Base-by-base conservation (phyloP, 352 stramenopile species). In the Phytophthora pini region DNA sequence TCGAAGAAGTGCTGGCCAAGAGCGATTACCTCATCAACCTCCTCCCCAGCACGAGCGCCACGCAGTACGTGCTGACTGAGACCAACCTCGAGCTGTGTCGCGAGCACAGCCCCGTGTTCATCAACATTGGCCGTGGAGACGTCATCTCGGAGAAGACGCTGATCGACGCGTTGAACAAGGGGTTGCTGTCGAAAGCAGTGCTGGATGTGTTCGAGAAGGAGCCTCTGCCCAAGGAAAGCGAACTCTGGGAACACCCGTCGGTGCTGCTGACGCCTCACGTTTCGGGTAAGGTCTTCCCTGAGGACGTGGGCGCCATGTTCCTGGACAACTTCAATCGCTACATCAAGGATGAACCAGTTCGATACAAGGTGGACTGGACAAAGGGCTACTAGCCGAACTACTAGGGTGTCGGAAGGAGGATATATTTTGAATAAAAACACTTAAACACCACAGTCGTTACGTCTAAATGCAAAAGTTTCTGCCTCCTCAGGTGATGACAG, bases 101-200 rank as follows among this genome's bases (percentile, higher is more conserved):
- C 0, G 56, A 57, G 26, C 77, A 76, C 62, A 68, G 81, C 61
- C 85, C 88, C 15, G 81, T 95, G 50, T 87, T 97, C 54, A 81
- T 97, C 66, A 97, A 97, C 68, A 87, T 94, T 53, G 90, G 90
- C 4, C 82, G 89, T 44, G 90, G 90, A 11, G 89, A 97, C 60
- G 70, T 97, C 4, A 80, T 95, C 49, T 63, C 67, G 20, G 85
- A 95, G 61, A 44, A 43, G 29, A 67, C 68, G 40, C 65, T 97
- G 49, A 3, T 97, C 26, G 24, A 67, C 5, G 80, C 87, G 38
- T 70, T 97, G 20, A 80, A 96, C 63, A 56, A 76, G 1, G 36
- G 72, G 1, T 80, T 74, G 43, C 65, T 97, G 38, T 87, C 81
- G 27, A 66, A 61, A n/a, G 80, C 80, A 4, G 81, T 88, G 56